phyloP scores from a whole-genome alignment of 805 yeast genomes.

The Candida coleopterorum region DNA sequence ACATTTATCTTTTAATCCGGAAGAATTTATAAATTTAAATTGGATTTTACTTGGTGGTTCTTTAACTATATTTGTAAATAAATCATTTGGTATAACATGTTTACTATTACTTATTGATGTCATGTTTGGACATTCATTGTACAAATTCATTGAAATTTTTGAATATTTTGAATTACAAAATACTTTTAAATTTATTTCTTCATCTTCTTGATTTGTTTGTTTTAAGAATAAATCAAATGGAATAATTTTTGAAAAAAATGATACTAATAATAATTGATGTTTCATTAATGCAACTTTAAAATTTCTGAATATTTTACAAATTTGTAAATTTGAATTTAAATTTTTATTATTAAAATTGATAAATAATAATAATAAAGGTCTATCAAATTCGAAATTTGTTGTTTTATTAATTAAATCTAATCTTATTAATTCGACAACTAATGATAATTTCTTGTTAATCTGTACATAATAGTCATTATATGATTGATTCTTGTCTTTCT shows the following conservation, averaged over 20 bases:
- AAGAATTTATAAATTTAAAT: conserved; percentile 28
- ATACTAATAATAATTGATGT: conserved; percentile 38
- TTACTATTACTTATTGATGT: conserved; percentile 8
- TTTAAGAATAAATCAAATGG: conserved; percentile 26
- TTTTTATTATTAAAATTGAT: conserved; percentile 40
- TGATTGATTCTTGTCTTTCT: conserved; percentile 15
- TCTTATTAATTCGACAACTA: conserved; percentile 33
- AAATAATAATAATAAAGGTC: conserved; percentile 49
- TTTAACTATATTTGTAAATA: conserved; percentile 30
- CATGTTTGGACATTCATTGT: conserved; percentile 49
- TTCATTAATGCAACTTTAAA: conserved; percentile 35
- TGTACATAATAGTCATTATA: conserved; percentile 27
- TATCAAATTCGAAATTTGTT: conserved; percentile 38
- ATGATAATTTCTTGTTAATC: conserved; percentile 23
- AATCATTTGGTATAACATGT: conserved; percentile 9
- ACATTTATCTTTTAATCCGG: conserved; percentile 15
- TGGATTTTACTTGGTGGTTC: conserved; percentile 34
- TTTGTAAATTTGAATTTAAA: conserved; percentile 42
- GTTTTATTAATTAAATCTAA: conserved; percentile 37
- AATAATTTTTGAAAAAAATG: conserved; percentile 32
- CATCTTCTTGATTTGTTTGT: conserved; percentile 11
- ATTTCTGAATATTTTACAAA: conserved; percentile 42
- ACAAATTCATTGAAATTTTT: conserved; percentile 48
- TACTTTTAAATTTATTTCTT: conserved; percentile 17
- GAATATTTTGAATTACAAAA: conserved; percentile 34